Evolutionary conservation across 345 rosid genomes (phyloP), one percentile per base, ranked within the genome.

Genomic region (Boechera retrofracta): DNA sequence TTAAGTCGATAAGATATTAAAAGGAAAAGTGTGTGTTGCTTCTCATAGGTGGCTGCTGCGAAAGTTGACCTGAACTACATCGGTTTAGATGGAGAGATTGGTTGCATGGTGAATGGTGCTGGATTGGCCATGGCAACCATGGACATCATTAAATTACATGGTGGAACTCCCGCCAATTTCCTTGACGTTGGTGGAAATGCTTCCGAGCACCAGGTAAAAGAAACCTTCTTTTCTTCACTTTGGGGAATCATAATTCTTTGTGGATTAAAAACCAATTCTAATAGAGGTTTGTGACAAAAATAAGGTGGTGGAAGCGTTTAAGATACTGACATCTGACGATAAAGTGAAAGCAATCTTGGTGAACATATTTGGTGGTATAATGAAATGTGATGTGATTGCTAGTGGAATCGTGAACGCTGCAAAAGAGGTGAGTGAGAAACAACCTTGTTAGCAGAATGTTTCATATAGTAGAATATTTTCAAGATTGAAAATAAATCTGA

Each of bases 101-200:
- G 99, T 60, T 96, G 99, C 91, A 96, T 96, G 99, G 99, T 96
- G 64, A 96, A 96, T 84, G 99, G 99, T 72, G 98, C 99, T n/a
- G 98, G 99, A 80, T 82, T 96, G 73, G 99, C 98, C 13, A 96
- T 92, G 98, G 98, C 99, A 72, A 91, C 98, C 24, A 96, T 93
- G 99, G 99, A 96, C 83, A 93, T 96, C 52, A 93, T 96, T 59
- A 96, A 96, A 81, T 60, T 96, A 88, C 98, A 93, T 68, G 99
- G 98, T 24, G 99, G 98, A 73, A 96, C 99, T 58, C 99, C 98
- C 32, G 99, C 99, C 70, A 96, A 96, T 85, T 96, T 93, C 79
- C 88, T 96, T 21, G 99, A 96, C 77, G 99, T 93, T 35, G 97
- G 99, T 83, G 98, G 98, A 31, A 93, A 91, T 87, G 99, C 99